phyloP scores from a whole-genome alignment of 2,329 filamentous ascomycete genomes.

The Cryphonectria nitschkei region DNA sequence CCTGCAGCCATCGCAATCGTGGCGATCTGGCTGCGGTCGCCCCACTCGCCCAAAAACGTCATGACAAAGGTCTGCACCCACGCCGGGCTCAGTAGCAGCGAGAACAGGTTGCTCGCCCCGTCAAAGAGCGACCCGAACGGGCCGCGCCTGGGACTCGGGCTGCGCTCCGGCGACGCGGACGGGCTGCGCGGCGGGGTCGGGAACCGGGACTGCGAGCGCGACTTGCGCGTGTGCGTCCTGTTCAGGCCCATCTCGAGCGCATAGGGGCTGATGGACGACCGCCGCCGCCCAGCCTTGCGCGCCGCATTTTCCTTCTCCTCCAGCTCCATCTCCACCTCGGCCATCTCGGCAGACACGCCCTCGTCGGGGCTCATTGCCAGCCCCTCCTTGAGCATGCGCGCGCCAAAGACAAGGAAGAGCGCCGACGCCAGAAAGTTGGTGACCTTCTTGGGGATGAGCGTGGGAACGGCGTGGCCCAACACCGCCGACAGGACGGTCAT shows the following conservation, averaged over 20 bases:
- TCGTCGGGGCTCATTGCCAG: conserved; percentile 87
- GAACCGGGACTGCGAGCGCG: conserved; percentile 74
- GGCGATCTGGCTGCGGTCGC: conserved; percentile 94
- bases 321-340: conserved; percentile 91
- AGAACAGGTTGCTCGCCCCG: conserved; percentile 84
- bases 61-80: conserved; percentile 99
- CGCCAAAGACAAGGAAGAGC: conserved; percentile 89
- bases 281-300: conserved; percentile 65
- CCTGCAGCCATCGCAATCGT: conserved; percentile 99
- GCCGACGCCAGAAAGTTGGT: conserved; percentile 85
- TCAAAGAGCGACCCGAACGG: conserved; percentile 47
- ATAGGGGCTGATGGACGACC: conserved; percentile 74
- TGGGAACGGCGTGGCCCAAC: conserved; percentile 88
- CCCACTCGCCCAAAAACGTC: conserved; percentile 99
- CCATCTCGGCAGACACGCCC: conserved; percentile 95
- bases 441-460: conserved; percentile 85
- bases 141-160: conserved; percentile 53
- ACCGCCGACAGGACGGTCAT: conserved; percentile 97
- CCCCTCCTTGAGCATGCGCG: conserved; percentile 82
- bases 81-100: conserved; percentile 86
- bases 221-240: conserved; percentile 58
- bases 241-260: conserved; percentile 79
- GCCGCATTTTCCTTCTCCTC: conserved; percentile 88
- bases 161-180: conserved; percentile 73
- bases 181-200: conserved; percentile 81